Percentiles rank a stretch among this genome's conserved stretches.
phyloP scores from a whole-genome alignment of 306 rosid species.

The Vigna angularis region DNA sequence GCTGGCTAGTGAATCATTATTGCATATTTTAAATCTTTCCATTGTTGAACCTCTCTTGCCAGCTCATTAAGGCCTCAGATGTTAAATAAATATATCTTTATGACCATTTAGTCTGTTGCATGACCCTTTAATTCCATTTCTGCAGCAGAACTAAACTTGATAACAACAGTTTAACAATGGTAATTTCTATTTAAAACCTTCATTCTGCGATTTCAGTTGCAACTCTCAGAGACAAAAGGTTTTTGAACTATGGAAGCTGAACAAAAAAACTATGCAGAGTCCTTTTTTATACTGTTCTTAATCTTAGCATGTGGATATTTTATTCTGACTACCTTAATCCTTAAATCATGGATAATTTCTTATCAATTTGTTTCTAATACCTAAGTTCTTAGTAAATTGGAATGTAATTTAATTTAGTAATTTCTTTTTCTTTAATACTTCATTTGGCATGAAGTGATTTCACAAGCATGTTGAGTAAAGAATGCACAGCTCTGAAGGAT shows the following conservation, averaged over 20 bases:
- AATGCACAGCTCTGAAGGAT: too few relatives aligned
- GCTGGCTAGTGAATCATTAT: slow-evolving; percentile 27
- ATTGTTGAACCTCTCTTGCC: background rate
- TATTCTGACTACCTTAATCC: too few relatives aligned
- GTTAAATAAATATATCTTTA: slow-evolving; percentile 8
- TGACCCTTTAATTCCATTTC: slow-evolving; percentile 14
- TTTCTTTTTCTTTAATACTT: too few relatives aligned
- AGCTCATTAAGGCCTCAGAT: background rate
- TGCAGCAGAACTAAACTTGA: slow-evolving; percentile 8
- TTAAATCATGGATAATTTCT: too few relatives aligned
- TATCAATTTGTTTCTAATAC: too few relatives aligned
- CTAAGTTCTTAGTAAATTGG: too few relatives aligned
- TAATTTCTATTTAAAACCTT: slow-evolving; percentile 1
- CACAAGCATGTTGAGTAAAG: too few relatives aligned
- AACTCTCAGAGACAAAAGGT: slow-evolving; percentile 18
- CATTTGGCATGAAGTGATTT: too few relatives aligned
- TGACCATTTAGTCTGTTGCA: slow-evolving; percentile 1
- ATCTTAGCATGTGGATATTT: too few relatives aligned
- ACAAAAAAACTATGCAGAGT: background rate
- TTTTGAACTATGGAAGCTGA: background rate
- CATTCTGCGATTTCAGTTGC: slow-evolving; percentile 20
- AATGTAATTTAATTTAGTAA: too few relatives aligned
- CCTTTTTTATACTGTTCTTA: too few relatives aligned
- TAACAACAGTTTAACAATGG: background rate
- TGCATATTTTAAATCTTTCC: background rate